phyloP scores from a whole-genome alignment of 192 early-diverging fungal genomes.

The Podila clonocystis region DNA sequence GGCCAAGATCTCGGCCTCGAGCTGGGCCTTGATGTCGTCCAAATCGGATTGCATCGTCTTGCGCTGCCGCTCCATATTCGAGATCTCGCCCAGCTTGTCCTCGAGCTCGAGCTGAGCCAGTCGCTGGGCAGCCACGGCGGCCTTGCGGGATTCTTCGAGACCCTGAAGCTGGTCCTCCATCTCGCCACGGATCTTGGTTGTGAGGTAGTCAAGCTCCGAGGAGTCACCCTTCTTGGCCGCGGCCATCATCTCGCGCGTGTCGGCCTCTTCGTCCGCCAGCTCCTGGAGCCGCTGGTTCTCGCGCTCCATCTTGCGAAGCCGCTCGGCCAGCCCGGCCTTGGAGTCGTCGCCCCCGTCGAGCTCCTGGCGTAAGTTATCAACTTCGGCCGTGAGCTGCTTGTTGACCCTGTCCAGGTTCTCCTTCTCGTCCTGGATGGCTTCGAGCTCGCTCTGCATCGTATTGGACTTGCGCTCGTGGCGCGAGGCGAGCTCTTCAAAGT shows the following conservation, averaged over 20 bases:
- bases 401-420: constrained; percentile 74
- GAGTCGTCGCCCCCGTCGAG: constrained; percentile 72
- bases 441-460: constrained; percentile 39
- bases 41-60: constrained; percentile 69
- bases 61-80: constrained; percentile 72
- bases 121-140: constrained; percentile 80
- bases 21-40: constrained; percentile 65
- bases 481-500: constrained; percentile 35
- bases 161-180: constrained; percentile 78
- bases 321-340: constrained; percentile 48
- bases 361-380: constrained; percentile 69
- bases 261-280: constrained; percentile 66
- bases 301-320: constrained; percentile 66
- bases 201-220: constrained; percentile 64
- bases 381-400: constrained; percentile 59
- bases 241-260: constrained; percentile 68
- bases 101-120: constrained; percentile 82
- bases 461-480: constrained; percentile 50
- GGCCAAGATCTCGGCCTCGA: constrained; percentile 72
- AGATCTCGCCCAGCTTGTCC: constrained; percentile 77
- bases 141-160: constrained; percentile 84
- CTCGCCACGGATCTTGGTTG: constrained; percentile 69
- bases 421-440: constrained; percentile 64
- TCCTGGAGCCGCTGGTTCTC: constrained; percentile 65
- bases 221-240: constrained; percentile 59